phyloP scores from a whole-genome alignment of 495 filamentous ascomycete genomes.

The Tuber microsphaerosporum region DNA sequence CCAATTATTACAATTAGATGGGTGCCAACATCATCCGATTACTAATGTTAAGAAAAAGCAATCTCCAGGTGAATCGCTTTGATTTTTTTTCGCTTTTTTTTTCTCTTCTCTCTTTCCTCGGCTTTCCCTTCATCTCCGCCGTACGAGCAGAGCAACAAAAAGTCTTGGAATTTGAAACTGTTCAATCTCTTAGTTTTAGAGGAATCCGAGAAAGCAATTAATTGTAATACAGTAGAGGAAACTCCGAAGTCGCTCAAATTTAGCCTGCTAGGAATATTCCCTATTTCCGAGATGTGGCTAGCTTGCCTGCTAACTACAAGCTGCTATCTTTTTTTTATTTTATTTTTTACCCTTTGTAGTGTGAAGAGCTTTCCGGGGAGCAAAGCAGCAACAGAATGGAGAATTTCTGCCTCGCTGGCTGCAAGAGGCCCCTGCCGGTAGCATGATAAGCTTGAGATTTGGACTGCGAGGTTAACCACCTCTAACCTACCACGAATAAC shows the following conservation, averaged over 20 bases:
- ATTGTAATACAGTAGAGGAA: neutral
- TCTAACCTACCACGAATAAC: neutral
- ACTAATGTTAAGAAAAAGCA: neutral
- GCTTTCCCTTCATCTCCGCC: too few relatives aligned
- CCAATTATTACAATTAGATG: neutral
- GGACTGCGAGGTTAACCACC: neutral
- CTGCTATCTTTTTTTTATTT: neutral
- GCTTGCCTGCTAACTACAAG: neutral
- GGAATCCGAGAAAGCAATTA: neutral
- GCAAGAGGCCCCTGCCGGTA: neutral
- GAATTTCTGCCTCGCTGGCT: neutral
- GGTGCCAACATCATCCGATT: neutral
- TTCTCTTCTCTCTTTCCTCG: neutral
- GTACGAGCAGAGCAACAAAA: neutral
- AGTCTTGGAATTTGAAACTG: neutral
- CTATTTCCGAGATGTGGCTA: neutral
- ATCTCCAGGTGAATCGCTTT: neutral
- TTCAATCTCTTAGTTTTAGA: neutral
- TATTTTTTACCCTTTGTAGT: neutral
- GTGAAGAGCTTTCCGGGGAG: neutral
- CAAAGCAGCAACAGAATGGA: neutral
- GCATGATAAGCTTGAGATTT: neutral
- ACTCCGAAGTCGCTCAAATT: neutral
- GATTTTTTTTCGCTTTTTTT: neutral
- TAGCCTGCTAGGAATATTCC: neutral